A percentile compares a stretch with the other conserved stretches of the same genome.
phyloP scores from a whole-genome alignment of 2,329 filamentous ascomycete genomes.

The Metarhizium robertsii region DNA sequence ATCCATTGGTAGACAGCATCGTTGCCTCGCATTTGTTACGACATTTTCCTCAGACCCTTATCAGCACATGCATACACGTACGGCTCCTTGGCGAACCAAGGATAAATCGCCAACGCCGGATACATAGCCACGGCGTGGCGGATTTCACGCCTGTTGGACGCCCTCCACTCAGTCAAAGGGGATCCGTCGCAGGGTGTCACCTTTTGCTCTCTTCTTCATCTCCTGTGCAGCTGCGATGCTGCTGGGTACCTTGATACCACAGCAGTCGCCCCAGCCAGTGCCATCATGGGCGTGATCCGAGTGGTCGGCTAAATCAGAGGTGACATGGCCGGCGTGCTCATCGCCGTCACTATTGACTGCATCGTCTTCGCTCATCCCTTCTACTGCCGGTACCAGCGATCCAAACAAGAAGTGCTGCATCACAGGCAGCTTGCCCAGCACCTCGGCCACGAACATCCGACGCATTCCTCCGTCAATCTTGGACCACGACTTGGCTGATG shows the following conservation, averaged over 20 bases:
- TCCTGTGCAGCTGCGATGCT: constrained; percentile 86
- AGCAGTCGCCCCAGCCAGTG: constrained; percentile 87
- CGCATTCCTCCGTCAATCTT: constrained; percentile 95
- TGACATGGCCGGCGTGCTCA: constrained; percentile 37
- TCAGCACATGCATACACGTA: background rate
- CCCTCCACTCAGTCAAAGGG: constrained; percentile 61
- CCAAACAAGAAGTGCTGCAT: constrained; percentile 99
- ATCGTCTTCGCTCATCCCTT: constrained; percentile 68
- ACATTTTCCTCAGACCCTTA: background rate
- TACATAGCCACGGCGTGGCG: background rate
- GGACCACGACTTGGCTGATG: constrained; percentile 74
- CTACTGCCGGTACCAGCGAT: constrained; percentile 66
- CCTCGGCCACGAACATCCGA: constrained; percentile 92
- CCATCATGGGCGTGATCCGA: constrained; percentile 54
- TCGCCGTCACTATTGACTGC: constrained; percentile 36
- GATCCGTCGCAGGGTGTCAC: constrained; percentile 57
- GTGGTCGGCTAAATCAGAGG: constrained; percentile 39
- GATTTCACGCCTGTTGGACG: background rate
- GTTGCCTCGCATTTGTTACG: background rate
- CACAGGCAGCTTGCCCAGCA: constrained; percentile 85
- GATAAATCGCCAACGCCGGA: background rate
- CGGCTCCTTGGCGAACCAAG: background rate
- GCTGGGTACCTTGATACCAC: constrained; percentile 94
- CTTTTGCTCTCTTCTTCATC: constrained; percentile 63
- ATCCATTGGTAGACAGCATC: background rate